A percentile compares a stretch with the other conserved stretches of the same genome.
phyloP scores from a whole-genome alignment of 768 basidiomycete genomes.

The Tubosaeta sp. region DNA sequence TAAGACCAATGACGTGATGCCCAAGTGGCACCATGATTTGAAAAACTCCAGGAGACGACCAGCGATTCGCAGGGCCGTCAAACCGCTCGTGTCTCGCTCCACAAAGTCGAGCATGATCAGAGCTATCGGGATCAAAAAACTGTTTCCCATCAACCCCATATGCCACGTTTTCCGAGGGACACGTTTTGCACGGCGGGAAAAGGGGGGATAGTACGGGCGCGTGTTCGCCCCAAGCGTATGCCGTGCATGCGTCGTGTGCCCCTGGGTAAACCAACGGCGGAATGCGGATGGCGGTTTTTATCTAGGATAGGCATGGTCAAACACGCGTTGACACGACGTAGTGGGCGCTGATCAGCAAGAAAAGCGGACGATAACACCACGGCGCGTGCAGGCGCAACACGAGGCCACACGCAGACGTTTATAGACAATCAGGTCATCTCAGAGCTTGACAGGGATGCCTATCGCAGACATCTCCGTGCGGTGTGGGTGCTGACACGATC shows the following conservation, averaged over 20 bases:
- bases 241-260: background rate
- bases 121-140: background rate
- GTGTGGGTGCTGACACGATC: background rate
- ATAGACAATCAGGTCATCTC: background rate
- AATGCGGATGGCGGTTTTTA: background rate
- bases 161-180: background rate
- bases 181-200: background rate
- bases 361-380: background rate
- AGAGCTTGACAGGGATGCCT: background rate
- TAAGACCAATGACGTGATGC: too few relatives aligned
- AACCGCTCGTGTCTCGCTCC: background rate
- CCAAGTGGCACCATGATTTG: too few relatives aligned
- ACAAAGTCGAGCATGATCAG: background rate
- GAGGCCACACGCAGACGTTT: background rate
- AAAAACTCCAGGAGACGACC: too few relatives aligned
- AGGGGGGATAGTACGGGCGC: background rate
- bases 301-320: background rate
- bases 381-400: background rate
- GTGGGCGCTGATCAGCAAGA: too few relatives aligned
- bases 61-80: too few relatives aligned
- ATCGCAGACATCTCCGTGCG: slow-evolving; percentile 1
- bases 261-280: background rate
- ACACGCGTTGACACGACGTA: background rate
- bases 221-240: background rate
- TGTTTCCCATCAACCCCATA: background rate